Conservation (phyloP, 805 yeast genomes). For the Schizosaccharomyces octosporus region DNA sequence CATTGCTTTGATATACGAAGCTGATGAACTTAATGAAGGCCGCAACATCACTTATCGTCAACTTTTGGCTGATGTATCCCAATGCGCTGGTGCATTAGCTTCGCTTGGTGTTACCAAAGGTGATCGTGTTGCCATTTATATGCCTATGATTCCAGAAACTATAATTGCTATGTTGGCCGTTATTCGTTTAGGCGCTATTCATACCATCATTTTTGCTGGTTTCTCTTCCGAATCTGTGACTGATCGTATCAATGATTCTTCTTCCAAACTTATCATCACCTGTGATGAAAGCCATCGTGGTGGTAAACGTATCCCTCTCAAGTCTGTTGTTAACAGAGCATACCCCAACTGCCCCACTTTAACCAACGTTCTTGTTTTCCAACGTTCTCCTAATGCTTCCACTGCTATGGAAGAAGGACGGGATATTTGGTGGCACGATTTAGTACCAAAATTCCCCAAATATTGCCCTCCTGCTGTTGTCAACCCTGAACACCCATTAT, state of each 20-base stretch:
- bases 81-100: constrained; percentile 61
- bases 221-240: constrained; percentile 77
- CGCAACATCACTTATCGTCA: constrained; percentile 62
- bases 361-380: constrained; percentile 60
- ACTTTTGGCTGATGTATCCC: constrained; percentile 58
- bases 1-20: constrained; percentile 53
- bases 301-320: constrained; percentile 75
- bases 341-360: constrained; percentile 45
- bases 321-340: constrained; percentile 88
- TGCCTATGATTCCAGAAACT: constrained; percentile 97
- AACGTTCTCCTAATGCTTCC: constrained; percentile 51
- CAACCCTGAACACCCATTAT: constrained; percentile 79
- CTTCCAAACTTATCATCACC: constrained; percentile 66
- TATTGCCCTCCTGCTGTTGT: constrained; percentile 76
- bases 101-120: constrained; percentile 80
- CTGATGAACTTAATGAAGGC: constrained; percentile 64
- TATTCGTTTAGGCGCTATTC: constrained; percentile 83
- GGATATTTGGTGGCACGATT: constrained; percentile 93
- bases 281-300: constrained; percentile 92
- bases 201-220: constrained; percentile 91
- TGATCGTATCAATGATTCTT: constrained; percentile 77
- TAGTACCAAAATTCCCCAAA: constrained; percentile 51
- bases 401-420: constrained; percentile 56
- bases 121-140: constrained; percentile 84
- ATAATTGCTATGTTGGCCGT: constrained; percentile 82